Base-by-base conservation (phyloP, 2,329 filamentous ascomycete species). In the Ceratocystis huliohia region DNA sequence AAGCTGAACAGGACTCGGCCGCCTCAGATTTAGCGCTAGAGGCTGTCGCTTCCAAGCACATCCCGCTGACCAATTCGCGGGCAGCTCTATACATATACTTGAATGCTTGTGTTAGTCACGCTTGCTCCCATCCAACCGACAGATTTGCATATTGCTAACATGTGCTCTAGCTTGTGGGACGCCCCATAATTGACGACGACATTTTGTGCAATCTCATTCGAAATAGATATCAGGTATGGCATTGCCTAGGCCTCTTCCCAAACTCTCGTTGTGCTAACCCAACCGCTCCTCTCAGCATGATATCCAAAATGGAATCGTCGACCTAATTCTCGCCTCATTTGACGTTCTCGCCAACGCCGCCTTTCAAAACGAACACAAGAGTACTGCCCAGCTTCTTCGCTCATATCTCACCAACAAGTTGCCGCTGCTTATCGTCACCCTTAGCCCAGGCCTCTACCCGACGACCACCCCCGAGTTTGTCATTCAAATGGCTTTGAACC, bases 321-420 rank as follows among this genome's bases (percentile, higher is more conserved):
- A 96, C 71, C 80, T 97, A 1, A 88, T 97, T 53, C 82, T 93
- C 8, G 90, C 91, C 1, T 87, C 91, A 0, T 97, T 99, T 72
- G 92, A 97, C 71, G 82, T 95, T 4, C 79, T 99, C 17, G 89
- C 91, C 45, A 96, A 96, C 72, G 88, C 88, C 4, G 88, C 93
- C 69, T 89, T 94, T 70, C 84, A 81, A 5, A 81, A 80, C 56
- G 81, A 84, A 69, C 79, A 78, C 0, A 76, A 76, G 53, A 80
- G 79, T 66, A 78, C 80, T 5, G 88, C 89, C 66, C 87, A 91
- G 67, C 77, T 93, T 20, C 81, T 96, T 64, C 87, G 91, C 45
- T 95, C 92, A 0, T 99, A 94, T 73, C 80, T 99, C 28, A 88
- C 95, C 70, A 85, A 85, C 74, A 85, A 85, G 70, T 74, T 85